These are phyloP conservation scores for Theileria equi DNA, from an alignment of 169 alveolate species.

Conservation along the genomic window DNA sequence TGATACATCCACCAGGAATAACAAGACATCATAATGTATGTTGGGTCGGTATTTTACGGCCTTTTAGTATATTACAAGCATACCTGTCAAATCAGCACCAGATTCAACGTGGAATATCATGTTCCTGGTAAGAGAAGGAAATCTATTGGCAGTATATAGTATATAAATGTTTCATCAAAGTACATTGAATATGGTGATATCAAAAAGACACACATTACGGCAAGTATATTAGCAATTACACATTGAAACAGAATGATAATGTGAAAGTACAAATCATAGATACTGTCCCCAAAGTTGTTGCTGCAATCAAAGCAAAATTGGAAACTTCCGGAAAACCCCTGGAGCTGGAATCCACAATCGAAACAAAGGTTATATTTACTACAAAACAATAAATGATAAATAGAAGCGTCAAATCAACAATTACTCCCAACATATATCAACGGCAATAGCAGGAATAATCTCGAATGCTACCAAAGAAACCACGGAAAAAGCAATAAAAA, in stretches of 20 bases:
- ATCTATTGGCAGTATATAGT: neutral
- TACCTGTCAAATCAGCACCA: neutral
- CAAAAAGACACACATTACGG: conserved; percentile 25
- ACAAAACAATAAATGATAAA: neutral
- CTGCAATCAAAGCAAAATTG: neutral
- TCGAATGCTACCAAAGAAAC: too few species aligned
- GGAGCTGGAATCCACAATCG: conserved; percentile 1
- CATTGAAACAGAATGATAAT: neutral
- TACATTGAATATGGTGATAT: conserved; percentile 19
- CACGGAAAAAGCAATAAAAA: too few species aligned
- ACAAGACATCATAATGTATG: neutral
- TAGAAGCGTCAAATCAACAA: neutral
- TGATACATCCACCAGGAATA: neutral
- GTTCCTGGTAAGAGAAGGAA: conserved; percentile 1
- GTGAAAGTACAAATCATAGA: neutral
- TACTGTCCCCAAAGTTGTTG: neutral
- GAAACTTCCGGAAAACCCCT: neutral
- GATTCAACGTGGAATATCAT: conserved; percentile 16
- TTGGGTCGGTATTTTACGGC: neutral
- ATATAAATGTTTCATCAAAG: conserved; percentile 12
- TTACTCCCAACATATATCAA: neutral
- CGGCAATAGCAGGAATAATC: too few species aligned
- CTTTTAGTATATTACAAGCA: neutral
- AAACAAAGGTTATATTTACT: conserved; percentile 2
- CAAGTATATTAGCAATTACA: conserved; percentile 4